A percentile compares a stretch with the other conserved stretches of the same genome.
Evolutionary conservation across 352 stramenopile species (phyloP).

Genomic region (Pythium phragmiticola): DNA sequence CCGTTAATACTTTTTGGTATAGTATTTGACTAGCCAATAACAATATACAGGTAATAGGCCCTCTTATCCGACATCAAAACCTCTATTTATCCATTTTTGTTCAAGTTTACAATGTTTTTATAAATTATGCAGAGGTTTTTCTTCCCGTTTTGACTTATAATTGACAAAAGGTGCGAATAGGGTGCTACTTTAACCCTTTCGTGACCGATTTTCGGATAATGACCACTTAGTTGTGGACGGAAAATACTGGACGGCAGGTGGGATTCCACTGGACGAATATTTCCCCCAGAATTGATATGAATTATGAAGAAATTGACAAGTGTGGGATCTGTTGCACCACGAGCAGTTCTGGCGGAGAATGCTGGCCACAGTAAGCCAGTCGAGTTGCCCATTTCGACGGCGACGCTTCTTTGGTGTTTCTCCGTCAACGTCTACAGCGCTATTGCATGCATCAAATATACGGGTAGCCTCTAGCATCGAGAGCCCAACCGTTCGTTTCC

Average conservation of each 20-base stretch:
- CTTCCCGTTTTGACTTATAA: no score
- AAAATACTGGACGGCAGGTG: conserved; percentile 12
- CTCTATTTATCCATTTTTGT: no score
- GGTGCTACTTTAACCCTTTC: no score
- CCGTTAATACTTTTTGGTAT: no score
- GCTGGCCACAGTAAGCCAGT: conserved; percentile 7
- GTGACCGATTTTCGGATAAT: no score
- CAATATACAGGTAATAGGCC: no score
- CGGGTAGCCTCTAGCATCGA: conserved; percentile 3
- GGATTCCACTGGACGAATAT: conserved; percentile 8
- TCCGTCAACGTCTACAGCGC: not conserved
- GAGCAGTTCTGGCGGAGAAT: not conserved
- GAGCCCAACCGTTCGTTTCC: not conserved
- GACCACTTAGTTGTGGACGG: conserved; percentile 22
- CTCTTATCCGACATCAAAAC: no score
- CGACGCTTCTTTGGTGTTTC: conserved; percentile 12
- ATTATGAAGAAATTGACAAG: no score
- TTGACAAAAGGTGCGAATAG: no score
- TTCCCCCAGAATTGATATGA: conserved; percentile 9
- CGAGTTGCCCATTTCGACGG: not conserved
- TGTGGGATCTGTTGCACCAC: not conserved
- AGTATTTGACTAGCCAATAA: no score
- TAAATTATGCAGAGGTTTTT: no score
- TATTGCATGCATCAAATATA: conserved; percentile 5
- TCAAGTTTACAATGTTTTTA: no score